Percentiles rank a stretch among this genome's conserved stretches.
Conservation (phyloP, 2,329 filamentous ascomycete species). For the Penicillium hordei region DNA sequence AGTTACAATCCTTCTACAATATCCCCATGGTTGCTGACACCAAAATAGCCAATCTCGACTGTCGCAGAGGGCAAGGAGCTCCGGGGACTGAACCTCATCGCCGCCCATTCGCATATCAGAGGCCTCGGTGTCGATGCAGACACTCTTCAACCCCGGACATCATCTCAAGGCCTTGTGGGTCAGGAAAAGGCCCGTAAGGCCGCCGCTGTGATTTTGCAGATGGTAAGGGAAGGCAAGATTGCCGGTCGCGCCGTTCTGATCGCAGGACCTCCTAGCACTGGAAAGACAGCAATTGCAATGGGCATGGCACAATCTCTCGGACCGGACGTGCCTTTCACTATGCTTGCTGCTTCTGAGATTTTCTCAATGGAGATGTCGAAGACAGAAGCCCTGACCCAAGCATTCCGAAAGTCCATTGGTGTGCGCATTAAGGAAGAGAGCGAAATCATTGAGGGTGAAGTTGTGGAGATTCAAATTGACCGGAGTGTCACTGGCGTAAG, state of each 20-base stretch:
- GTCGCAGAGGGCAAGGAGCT: constrained; percentile 95
- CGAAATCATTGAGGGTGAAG: constrained; percentile 98
- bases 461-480: constrained; percentile 98
- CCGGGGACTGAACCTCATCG: constrained; percentile 93
- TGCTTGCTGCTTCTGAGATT: constrained; percentile 92
- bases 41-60: constrained; percentile 65
- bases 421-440: constrained; percentile 98
- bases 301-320: constrained; percentile 97
- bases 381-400: constrained; percentile 95
- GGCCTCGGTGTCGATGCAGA: constrained; percentile 91
- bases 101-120: constrained; percentile 95
- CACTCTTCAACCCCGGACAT: constrained; percentile 78
- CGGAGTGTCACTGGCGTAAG: constrained; percentile 83
- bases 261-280: constrained; percentile 91
- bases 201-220: constrained; percentile 92
- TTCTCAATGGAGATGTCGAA: constrained; percentile 99
- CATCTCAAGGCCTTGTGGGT: constrained; percentile 90
- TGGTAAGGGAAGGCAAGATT: constrained; percentile 99
- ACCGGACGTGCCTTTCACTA: constrained; percentile 92
- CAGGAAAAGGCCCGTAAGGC: constrained; percentile 97
- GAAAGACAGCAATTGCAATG: constrained; percentile 98
- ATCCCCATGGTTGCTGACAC: constrained; percentile 13
- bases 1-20: constrained; percentile 15
- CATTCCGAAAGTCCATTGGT: constrained; percentile 98
- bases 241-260: constrained; percentile 92